Conservation (phyloP, 768 basidiomycete species). For the Lentinus tigrinus region DNA sequence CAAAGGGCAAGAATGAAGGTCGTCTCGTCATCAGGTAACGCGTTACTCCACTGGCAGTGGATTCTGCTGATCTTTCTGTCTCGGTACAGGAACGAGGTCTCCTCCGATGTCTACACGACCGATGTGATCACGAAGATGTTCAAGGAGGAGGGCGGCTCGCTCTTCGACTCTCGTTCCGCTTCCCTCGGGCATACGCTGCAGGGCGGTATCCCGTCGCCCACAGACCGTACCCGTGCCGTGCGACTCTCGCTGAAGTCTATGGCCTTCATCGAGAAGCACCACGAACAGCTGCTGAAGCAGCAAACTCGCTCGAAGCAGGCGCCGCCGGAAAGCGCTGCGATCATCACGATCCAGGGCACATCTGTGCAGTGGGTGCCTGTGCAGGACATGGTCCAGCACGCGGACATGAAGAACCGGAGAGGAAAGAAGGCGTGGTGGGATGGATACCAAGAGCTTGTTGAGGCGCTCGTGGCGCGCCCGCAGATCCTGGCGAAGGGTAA, state of each 20-base stretch:
- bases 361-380: conserved; percentile 81
- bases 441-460: conserved; percentile 63
- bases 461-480: conserved; percentile 67
- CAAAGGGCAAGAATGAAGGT: conserved; percentile 88
- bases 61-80: too few species aligned
- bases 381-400: conserved; percentile 77
- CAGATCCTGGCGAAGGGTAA: conserved; percentile 41
- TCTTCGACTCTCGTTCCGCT: conserved; percentile 96
- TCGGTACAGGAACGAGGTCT: conserved; percentile 68
- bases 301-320: conserved; percentile 55
- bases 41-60: too few species aligned
- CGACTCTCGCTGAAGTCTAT: conserved; percentile 91
- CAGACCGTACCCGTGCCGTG: conserved; percentile 89
- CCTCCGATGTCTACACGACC: conserved; percentile 89
- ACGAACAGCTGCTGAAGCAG: conserved; percentile 51
- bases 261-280: conserved; percentile 88
- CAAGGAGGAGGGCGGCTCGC: conserved; percentile 86
- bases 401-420: conserved; percentile 88
- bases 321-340: conserved; percentile 68
- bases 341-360: conserved; percentile 89
- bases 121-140: conserved; percentile 91
- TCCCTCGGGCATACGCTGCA: conserved; percentile 96
- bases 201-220: conserved; percentile 92
- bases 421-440: conserved; percentile 83
- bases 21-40: conserved; percentile 88